Evolutionary conservation across 1,139 yeast genomes (phyloP), one percentile per base, ranked within the genome.

Genomic region (Taiozyma sp.): DNA sequence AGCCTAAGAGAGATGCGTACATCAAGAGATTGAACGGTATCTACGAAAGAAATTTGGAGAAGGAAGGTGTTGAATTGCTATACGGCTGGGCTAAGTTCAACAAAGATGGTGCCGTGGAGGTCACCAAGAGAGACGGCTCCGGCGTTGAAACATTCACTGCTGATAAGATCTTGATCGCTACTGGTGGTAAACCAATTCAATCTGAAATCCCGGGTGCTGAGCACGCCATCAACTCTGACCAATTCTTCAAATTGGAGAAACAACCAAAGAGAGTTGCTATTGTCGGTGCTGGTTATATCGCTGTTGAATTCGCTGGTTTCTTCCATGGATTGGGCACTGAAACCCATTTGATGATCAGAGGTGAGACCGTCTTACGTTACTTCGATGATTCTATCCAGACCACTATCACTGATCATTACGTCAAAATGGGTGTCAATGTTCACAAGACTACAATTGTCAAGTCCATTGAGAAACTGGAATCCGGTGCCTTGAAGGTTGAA

Each of bases 241-340:
- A 97, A 1, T 95, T 95, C 70, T 93, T 93, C 65, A 81, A 79
- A 57, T 75, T 93, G 59, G 83, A 78, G 54, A 66, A 74, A 46
- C 98, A 92, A 71, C 99, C 99, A 47, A 85, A 89, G 70, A 78
- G 83, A 49, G 99, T 93, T 30, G 98, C 96, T 2, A 78, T 95
- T 57, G 96, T 93, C 16, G 99, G 99, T 60, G 97, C 97, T 41
- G 99, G 99, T 46, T 93, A 93, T 73, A 93, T 93, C 68, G 98
- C 97, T 52, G 87, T 91, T 46, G 99, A 93, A 72, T 79, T 93
- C 51, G 87, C 97, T 5, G 99, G 99, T 57, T 90, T 93, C 45
- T 93, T 93, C 81, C 78, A 86, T 57, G 90, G 91, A 34, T 77
- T 93, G 55, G 96, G 96, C 14, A 69, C 92, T n/a, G 90, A 93